Percentiles rank a stretch among this genome's conserved stretches.
phyloP scores from a whole-genome alignment of 257 asterid species.

The Solanum verrucosum region DNA sequence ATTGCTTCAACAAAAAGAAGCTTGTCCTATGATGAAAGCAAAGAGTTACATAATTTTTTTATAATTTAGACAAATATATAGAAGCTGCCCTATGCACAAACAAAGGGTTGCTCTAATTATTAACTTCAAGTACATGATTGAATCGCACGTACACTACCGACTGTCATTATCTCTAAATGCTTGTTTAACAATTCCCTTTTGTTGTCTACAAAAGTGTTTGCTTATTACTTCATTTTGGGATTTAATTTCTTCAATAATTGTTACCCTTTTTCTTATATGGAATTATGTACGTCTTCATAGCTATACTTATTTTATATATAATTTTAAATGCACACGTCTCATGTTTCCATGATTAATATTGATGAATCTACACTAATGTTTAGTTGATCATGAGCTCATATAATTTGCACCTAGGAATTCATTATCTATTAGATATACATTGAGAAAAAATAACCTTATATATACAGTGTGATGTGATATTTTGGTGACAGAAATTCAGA shows the following conservation, averaged over 20 bases:
- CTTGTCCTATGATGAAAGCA: neutral
- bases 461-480: neutral
- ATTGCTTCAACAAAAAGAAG: neutral
- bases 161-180: slow-evolving; percentile 22
- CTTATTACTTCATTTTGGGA: slow-evolving; percentile 19
- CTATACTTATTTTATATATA: neutral
- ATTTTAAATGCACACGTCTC: slow-evolving; percentile 22
- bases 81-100: slow-evolving; percentile 25
- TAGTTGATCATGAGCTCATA: neutral
- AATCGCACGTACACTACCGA: slow-evolving; percentile 18
- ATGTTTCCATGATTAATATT: slow-evolving; percentile 50
- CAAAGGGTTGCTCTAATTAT: slow-evolving; percentile 23
- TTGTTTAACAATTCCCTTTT: slow-evolving; percentile 1
- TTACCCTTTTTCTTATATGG: slow-evolving; percentile 37
- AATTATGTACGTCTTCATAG: slow-evolving; percentile 39
- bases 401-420: neutral
- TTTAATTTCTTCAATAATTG: slow-evolving; percentile 10
- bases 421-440: neutral
- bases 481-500: neutral
- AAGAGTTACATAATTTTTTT: neutral
- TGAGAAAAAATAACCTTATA: neutral
- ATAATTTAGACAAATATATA: neutral
- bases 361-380: slow-evolving; percentile 8
- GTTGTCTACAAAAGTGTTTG: slow-evolving; percentile 12
- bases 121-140: slow-evolving; percentile 15